Evolutionary conservation across 2,329 filamentous ascomycete genomes (phyloP).

Genomic region (Aureobasidium pullulans): DNA sequence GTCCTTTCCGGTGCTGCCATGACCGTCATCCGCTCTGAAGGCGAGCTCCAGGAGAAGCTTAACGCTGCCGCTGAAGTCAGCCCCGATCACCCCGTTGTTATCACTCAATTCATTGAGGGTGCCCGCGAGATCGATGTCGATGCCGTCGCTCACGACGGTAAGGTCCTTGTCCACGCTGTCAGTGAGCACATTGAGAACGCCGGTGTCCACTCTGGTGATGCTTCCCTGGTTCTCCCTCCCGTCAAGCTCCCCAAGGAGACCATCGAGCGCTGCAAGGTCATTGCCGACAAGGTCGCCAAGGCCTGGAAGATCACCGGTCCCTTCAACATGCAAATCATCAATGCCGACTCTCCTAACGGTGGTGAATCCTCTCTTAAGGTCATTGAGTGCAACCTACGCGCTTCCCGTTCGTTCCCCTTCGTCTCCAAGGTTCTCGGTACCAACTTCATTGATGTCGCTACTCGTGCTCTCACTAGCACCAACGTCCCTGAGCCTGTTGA

Average conservation of each 20-base stretch:
- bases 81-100: slow-evolving; percentile 94
- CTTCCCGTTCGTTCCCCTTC: slow-evolving; percentile 96
- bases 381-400: slow-evolving; percentile 96
- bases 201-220: slow-evolving; percentile 96
- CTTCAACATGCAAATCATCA: slow-evolving; percentile 99
- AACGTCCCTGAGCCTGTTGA: slow-evolving; percentile 79
- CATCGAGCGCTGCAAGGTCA: slow-evolving; percentile 86
- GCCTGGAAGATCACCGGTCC: slow-evolving; percentile 96
- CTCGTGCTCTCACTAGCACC: slow-evolving; percentile 80
- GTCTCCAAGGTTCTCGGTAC: slow-evolving; percentile 92
- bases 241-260: slow-evolving; percentile 66
- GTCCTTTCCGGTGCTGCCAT: slow-evolving; percentile 96
- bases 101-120: slow-evolving; percentile 96
- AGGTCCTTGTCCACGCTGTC: slow-evolving; percentile 83
- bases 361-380: slow-evolving; percentile 78
- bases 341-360: slow-evolving; percentile 69
- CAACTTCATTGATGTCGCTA: slow-evolving; percentile 95
- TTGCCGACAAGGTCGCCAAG: slow-evolving; percentile 91
- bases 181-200: slow-evolving; percentile 95
- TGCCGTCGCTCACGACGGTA: slow-evolving; percentile 77
- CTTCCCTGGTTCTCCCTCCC: slow-evolving; percentile 87
- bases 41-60: slow-evolving; percentile 91
- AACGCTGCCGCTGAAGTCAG: slow-evolving; percentile 84
- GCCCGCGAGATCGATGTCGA: slow-evolving; percentile 96
- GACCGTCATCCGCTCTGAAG: slow-evolving; percentile 86